A percentile compares a stretch with the other conserved stretches of the same genome.
Conservation (phyloP, 1,139 yeast species). For the Yamadazyma diddensiae region DNA sequence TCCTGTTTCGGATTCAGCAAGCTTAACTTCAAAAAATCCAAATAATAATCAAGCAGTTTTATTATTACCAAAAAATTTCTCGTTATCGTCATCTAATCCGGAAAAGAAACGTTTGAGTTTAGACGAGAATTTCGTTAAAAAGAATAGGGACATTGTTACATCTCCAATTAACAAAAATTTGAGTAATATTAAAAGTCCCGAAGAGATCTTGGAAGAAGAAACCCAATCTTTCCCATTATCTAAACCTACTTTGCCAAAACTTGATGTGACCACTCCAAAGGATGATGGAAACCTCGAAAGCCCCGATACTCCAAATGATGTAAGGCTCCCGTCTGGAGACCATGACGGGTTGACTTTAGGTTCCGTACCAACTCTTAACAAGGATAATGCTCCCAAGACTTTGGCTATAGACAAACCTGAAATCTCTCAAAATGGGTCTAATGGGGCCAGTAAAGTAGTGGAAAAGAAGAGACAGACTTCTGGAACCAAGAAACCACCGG, state of each 20-base stretch:
- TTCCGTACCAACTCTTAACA: not conserved
- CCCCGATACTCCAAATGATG: constrained; percentile 5
- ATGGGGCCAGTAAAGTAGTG: constrained; percentile 2
- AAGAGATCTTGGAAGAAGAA: constrained; percentile 7
- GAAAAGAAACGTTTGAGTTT: constrained; percentile 27
- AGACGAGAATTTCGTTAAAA: constrained; percentile 26
- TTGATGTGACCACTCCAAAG: constrained; percentile 9
- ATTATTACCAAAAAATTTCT: constrained; percentile 45
- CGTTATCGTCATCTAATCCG: constrained; percentile 16
- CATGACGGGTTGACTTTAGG: not conserved
- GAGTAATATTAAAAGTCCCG: constrained; percentile 16
- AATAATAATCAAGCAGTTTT: constrained; percentile 36
- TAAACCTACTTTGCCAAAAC: constrained; percentile 10
- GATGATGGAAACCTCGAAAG: constrained; percentile 5
- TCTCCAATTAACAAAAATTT: constrained; percentile 18
- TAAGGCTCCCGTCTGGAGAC: not conserved
- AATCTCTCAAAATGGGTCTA: not conserved
- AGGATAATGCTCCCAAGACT: not conserved
- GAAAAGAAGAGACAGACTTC: constrained; percentile 14
- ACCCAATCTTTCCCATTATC: constrained; percentile 10
- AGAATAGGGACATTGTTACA: constrained; percentile 13
- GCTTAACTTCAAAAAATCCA: constrained; percentile 8
- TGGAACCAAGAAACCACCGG: constrained; percentile 11
- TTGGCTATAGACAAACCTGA: not conserved
- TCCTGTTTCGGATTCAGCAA: constrained; percentile 17